Evolutionary conservation across 805 yeast genomes (phyloP), one percentile per base, ranked within the genome.

Genomic region (Kazachstania martiniae): DNA sequence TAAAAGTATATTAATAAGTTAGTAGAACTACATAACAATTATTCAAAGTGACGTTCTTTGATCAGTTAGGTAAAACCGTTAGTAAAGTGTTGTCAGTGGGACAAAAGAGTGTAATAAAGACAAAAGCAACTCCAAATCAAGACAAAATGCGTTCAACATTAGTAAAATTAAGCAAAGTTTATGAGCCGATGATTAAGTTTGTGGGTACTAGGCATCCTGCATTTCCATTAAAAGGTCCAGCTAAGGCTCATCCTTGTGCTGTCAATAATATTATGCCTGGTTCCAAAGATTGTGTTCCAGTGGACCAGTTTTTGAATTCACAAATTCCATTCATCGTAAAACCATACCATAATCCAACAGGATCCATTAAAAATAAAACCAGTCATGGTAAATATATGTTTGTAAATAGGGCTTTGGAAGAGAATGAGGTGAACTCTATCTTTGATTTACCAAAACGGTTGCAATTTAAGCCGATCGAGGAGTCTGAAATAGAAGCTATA

Each of bases 161-260:
- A n/a, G 33, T 33, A 2, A 44, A 33, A 29, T 31, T 51, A 23
- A 49, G 52, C 18, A 36, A 42, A 40, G 36, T 41, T 18, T 68
- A 72, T 51, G 64, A 68, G 16, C 95, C 94, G 12, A 64, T 76
- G 56, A 89, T 89, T 61, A 80, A 78, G 51, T 89, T 89, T 53
- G 71, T 85, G 29, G 95, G 96, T 26, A 86, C 86, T 29, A 78
- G 85, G 31, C 84, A 77, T 54, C 51, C 63, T 4, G 15, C 21
- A 21, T 15, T 28, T 32, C 3, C 27, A 28, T 21, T 65, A 76
- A 62, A 18, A 36, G n/a, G 29, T 27, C 1, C 38, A 35, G 19
- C 32, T 41, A 2, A 31, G 30, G 12, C 49, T 12, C 59, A 55
- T 31, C 54, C 58, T 4, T 53, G 54, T 37, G 29, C 58, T 8